phyloP scores from a whole-genome alignment of 106 monocot genomes.

The Narthecium ossifragum region DNA sequence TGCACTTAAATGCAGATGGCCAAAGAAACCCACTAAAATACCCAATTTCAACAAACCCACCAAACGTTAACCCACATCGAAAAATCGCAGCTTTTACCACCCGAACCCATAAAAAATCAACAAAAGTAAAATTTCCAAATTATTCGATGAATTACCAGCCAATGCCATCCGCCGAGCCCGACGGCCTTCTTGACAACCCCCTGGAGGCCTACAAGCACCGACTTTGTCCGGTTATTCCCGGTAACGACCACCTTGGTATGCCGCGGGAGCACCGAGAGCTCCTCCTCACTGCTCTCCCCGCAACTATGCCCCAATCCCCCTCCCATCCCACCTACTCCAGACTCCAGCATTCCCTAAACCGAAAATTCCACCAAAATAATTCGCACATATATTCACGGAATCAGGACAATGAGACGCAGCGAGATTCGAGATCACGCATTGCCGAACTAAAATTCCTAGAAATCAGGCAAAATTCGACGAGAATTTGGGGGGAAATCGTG shows the following conservation, averaged over 20 bases:
- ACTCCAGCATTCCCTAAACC: slow-evolving; percentile 15
- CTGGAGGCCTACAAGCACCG: slow-evolving; percentile 61
- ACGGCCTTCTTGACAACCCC: slow-evolving; percentile 80
- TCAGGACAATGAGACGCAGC: neutral
- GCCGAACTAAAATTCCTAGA: neutral
- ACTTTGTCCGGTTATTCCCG: slow-evolving; percentile 65
- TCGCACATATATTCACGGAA: neutral
- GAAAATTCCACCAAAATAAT: neutral
- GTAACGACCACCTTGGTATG: slow-evolving; percentile 72
- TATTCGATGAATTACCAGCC: slow-evolving; percentile 38
- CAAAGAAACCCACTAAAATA: too few species aligned
- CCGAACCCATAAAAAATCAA: neutral
- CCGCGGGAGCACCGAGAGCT: slow-evolving; percentile 57
- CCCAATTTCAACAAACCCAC: too few species aligned
- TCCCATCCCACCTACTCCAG: slow-evolving; percentile 2
- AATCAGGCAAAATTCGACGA: neutral
- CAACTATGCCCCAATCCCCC: slow-evolving; percentile 9
- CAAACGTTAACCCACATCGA: too few species aligned
- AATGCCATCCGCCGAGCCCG: slow-evolving; percentile 71
- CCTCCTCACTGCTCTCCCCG: slow-evolving; percentile 58
- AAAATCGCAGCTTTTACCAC: too few species aligned
- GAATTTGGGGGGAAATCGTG: neutral
- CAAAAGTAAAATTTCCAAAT: too few species aligned
- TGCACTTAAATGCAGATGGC: too few species aligned
- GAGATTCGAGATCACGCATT: slow-evolving; percentile 18